These are phyloP conservation scores for Hemileccinum impolitum DNA, from an alignment of 768 basidiomycete species.

Conservation along the genomic window DNA sequence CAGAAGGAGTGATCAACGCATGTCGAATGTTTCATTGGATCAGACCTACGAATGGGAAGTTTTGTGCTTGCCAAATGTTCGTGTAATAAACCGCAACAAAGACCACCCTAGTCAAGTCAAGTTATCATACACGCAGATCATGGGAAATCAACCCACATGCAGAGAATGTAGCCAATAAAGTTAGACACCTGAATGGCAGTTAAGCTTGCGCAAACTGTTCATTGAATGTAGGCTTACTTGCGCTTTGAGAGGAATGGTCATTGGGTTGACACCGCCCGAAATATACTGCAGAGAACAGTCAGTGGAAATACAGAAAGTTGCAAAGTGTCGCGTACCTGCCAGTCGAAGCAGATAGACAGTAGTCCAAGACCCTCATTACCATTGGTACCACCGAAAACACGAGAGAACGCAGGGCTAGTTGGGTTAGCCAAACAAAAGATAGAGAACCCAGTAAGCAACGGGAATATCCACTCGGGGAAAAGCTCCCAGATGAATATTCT, in stretches of 20 bases:
- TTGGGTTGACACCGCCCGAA: constrained; percentile 38
- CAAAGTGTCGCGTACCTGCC: constrained; percentile 31
- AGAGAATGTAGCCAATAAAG: constrained; percentile 50
- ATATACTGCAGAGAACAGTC: constrained; percentile 19
- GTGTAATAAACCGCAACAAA: constrained; percentile 39
- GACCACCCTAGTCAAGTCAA: constrained; percentile 30
- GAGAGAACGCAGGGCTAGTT: constrained; percentile 27
- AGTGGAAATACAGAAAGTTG: not conserved
- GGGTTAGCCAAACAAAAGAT: constrained; percentile 58
- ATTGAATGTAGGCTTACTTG: constrained; percentile 29
- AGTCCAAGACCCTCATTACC: constrained; percentile 69
- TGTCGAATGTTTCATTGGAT: constrained; percentile 6
- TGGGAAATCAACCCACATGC: constrained; percentile 40
- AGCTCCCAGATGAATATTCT: constrained; percentile 33
- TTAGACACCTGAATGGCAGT: constrained; percentile 34
- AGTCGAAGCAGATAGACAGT: constrained; percentile 60
- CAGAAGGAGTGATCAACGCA: constrained; percentile 4
- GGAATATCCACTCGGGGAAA: constrained; percentile 41
- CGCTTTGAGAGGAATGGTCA: constrained; percentile 53
- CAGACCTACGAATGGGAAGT: constrained; percentile 55
- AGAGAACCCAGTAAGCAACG: constrained; percentile 59
- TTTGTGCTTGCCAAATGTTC: constrained; percentile 57
- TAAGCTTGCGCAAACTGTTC: not conserved
- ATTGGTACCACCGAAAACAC: constrained; percentile 61
- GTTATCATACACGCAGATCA: not conserved